A percentile compares a stretch with the other conserved stretches of the same genome.
Conservation (phyloP, 1,284 basidiomycete genomes). For the Peniophora sp. region DNA sequence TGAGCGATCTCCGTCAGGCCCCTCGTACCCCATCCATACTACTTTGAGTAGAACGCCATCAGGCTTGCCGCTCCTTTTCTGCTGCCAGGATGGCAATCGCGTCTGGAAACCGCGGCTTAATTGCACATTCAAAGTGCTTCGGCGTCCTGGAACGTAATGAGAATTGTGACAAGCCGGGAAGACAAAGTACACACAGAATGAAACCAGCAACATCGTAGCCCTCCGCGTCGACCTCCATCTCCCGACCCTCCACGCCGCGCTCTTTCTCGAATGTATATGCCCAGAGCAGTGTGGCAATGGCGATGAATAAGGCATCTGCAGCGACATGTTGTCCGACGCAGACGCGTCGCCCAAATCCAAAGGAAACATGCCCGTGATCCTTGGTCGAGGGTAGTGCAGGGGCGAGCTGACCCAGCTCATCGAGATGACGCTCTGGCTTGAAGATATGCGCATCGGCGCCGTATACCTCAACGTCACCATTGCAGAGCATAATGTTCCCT, state of each 20-base stretch:
- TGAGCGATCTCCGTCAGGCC: no score
- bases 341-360: constrained; percentile 38
- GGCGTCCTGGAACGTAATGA: constrained; percentile 4
- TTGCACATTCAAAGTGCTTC: constrained; percentile 7
- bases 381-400: constrained; percentile 30
- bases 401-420: constrained; percentile 31
- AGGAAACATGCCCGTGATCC: constrained; percentile 36
- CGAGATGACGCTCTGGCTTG: constrained; percentile 25
- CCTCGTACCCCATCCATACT: no score
- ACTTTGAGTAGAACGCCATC: no score
- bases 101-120: constrained; percentile 10
- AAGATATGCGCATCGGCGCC: constrained; percentile 31
- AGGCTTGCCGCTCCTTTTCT: constrained; percentile 7
- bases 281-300: constrained; percentile 33
- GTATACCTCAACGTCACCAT: neutral
- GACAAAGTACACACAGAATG: constrained; percentile 8
- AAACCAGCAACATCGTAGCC: constrained; percentile 8
- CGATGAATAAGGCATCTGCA: constrained; percentile 33
- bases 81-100: constrained; percentile 7
- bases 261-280: constrained; percentile 19
- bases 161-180: neutral
- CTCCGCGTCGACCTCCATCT: constrained; percentile 8
- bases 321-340: constrained; percentile 42
- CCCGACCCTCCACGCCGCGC: constrained; percentile 8
- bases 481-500: constrained; percentile 26